Evolutionary conservation across 331 rosid genomes (phyloP).

Genomic region (Telfairia occidentalis): DNA sequence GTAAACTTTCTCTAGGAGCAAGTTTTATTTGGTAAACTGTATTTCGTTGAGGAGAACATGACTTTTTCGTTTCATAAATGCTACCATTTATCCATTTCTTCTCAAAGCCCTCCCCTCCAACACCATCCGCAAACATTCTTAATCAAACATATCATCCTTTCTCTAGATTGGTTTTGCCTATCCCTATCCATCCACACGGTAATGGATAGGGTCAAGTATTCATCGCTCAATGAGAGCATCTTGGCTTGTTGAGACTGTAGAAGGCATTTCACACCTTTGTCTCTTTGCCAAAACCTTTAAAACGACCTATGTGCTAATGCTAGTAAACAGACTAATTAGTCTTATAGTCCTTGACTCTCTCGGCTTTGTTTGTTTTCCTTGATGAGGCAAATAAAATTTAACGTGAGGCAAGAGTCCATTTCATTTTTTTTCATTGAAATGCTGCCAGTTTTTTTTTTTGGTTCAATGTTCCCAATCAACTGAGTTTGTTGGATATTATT

Average conservation of each 20-base stretch:
- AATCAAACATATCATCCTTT: background rate
- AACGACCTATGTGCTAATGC: background rate
- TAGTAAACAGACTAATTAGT: background rate
- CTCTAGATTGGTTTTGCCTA: background rate
- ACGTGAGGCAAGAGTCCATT: background rate
- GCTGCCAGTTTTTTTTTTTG: background rate
- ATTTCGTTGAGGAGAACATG: background rate
- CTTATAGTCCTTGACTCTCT: background rate
- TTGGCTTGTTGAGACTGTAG: background rate
- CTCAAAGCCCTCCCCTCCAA: background rate
- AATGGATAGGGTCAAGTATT: background rate
- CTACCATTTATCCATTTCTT: background rate
- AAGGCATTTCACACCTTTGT: background rate
- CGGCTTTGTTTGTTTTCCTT: background rate
- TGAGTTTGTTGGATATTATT: background rate
- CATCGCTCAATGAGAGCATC: background rate
- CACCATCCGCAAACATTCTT: background rate
- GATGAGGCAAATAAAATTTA: background rate
- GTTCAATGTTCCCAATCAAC: background rate
- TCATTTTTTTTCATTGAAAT: background rate
- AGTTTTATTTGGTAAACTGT: background rate
- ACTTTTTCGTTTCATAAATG: background rate
- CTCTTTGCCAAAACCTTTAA: background rate
- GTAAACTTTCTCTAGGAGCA: background rate
- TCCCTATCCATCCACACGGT: no score